Conservation (phyloP, 2,329 filamentous ascomycete species). For the Cordyceps tenuipes region DNA sequence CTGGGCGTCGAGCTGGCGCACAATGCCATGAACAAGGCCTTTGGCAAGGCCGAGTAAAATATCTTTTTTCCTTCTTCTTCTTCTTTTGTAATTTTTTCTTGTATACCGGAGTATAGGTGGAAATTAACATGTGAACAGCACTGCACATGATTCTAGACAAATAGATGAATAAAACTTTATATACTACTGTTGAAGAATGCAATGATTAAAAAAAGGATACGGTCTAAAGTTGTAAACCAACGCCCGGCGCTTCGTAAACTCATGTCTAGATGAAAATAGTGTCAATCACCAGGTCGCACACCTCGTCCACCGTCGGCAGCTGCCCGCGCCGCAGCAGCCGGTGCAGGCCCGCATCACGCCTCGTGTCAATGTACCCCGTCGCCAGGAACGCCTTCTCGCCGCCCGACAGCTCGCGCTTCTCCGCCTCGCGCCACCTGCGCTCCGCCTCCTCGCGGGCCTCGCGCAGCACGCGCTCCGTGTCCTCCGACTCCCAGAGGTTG, state of each 20-base stretch:
- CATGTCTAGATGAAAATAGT: constrained; percentile 21
- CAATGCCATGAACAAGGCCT: constrained; percentile 70
- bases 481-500: constrained; percentile 70
- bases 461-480: constrained; percentile 58
- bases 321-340: constrained; percentile 25
- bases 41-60: constrained; percentile 32
- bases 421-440: constrained; percentile 58
- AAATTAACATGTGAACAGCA: not conserved
- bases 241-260: not conserved
- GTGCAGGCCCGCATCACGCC: constrained; percentile 22
- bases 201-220: no score
- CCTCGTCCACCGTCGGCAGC: constrained; percentile 31
- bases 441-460: constrained; percentile 65
- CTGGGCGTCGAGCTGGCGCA: constrained; percentile 77
- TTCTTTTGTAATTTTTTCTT: not conserved
- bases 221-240: no score
- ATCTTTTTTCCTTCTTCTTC: not conserved
- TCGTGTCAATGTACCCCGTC: constrained; percentile 34
- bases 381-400: constrained; percentile 50
- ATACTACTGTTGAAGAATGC: no score
- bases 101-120: not conserved
- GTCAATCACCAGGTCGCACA: constrained; percentile 39
- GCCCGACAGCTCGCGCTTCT: constrained; percentile 48
- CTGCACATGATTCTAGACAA: not conserved
- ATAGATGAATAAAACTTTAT: not conserved